Base-by-base conservation (phyloP, 768 basidiomycete species). In the Hydnomerulius pinastri region DNA sequence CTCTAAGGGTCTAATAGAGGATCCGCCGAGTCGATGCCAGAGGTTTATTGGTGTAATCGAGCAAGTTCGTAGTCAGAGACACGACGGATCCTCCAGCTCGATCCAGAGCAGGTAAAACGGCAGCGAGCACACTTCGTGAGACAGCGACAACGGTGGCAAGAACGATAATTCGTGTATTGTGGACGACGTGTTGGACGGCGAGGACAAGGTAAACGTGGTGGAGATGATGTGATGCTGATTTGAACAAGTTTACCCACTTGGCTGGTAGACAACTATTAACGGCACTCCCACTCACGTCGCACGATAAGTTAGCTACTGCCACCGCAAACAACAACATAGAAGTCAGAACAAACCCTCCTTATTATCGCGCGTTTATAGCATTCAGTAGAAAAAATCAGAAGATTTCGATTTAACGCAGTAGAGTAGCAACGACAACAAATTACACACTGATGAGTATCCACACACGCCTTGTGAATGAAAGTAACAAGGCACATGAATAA, bases 11-110 rank as follows among this genome's bases (percentile, higher is more conserved):
- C 43, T 17, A 55, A 51, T 53, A 55, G 76, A 78, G 75, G 77
- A 80, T 79, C 77, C 81, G 78, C 71, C 78, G 76, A 72, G 76
- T 73, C 73, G 63, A 66, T 66, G 67, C 62, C 67, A 70, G 59
- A 71, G 69, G 71, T 71, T 70, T 67, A 64, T 70, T 62, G 56
- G 61, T 61, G 64, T 56, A 68, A 60, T 60, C 71, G 56, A 67
- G 32, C 24, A 37, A 67, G 15, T 46, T 37, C 59, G 71, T 60
- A 66, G 73, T 70, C 66, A 66, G 65, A 68, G 70, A 76, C 75
- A 66, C 77, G 77, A 77, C 76, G 75, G 77, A 77, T 74, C 77
- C 77, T 68, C 67, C 65, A 33, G 44, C 46, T 50, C 41, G 33
- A 42, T 28, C 46, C 53, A 35, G 28, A 15, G 39, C 20, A 29